A percentile compares a stretch with the other conserved stretches of the same genome.
Conservation (phyloP, 345 rosid species). For the Syzygium jambos region DNA sequence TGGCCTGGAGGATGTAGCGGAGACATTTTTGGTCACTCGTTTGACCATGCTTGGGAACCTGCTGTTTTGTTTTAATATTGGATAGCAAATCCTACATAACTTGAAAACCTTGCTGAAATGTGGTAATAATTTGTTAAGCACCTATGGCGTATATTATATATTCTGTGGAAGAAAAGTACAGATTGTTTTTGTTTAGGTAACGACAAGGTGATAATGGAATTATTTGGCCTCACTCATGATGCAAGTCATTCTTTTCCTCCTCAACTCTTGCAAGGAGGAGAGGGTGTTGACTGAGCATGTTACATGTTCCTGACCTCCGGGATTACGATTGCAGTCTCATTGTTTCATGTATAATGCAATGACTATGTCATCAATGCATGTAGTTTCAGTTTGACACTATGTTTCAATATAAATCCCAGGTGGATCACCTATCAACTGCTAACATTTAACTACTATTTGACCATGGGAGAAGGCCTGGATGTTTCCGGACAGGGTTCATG, state of each 20-base stretch:
- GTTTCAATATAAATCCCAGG: neutral
- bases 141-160: neutral
- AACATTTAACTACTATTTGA: neutral
- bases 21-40: neutral
- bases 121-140: neutral
- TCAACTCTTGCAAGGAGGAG: neutral
- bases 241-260: neutral
- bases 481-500: neutral
- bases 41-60: neutral
- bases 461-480: neutral
- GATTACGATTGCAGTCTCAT: neutral
- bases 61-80: neutral
- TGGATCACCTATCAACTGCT: neutral
- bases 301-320: neutral
- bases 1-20: neutral
- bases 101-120: neutral
- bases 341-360: neutral
- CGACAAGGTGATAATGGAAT: neutral
- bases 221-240: neutral
- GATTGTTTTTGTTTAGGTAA: neutral
- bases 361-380: neutral
- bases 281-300: neutral
- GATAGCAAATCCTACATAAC: neutral
- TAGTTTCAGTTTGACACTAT: neutral
- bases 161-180: neutral